These are phyloP conservation scores for Zygosaccharomyces rouxii DNA, from an alignment of 805 yeast species.

Conservation along the genomic window DNA sequence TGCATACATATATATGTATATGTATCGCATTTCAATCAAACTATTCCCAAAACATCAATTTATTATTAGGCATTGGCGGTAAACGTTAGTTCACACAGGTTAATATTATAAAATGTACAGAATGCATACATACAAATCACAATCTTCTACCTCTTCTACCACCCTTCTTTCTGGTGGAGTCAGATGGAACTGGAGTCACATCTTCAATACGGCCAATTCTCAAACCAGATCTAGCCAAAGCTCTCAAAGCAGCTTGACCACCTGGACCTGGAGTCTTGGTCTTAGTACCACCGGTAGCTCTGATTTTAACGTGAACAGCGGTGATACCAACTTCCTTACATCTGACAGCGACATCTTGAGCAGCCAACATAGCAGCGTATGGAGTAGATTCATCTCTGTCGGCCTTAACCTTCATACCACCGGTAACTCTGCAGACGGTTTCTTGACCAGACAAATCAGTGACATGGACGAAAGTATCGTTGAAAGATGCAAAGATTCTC, in stretches of 20 bases:
- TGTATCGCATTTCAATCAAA: too few species aligned
- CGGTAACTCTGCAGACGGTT: constrained; percentile 99
- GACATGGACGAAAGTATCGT: constrained; percentile 99
- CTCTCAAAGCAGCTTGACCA: constrained; percentile 99
- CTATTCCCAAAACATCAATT: background rate
- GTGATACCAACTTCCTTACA: constrained; percentile 99
- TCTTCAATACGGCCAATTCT: constrained; percentile 99
- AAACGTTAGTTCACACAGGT: background rate
- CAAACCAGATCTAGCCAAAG: constrained; percentile 99
- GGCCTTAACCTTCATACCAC: constrained; percentile 99
- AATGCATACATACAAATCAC: constrained; percentile 36
- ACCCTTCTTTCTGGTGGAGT: constrained; percentile 99
- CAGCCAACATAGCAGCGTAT: constrained; percentile 99
- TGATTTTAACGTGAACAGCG: constrained; percentile 98
- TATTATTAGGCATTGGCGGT: background rate
- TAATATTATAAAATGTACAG: constrained; percentile 4
- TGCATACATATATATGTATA: too few species aligned
- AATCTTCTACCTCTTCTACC: constrained; percentile 99
- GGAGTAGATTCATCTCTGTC: constrained; percentile 99
- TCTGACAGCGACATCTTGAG: constrained; percentile 98
- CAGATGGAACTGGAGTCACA: constrained; percentile 99
- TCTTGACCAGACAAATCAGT: constrained; percentile 99
- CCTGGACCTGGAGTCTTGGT: constrained; percentile 99
- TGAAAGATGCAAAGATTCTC: constrained; percentile 98
- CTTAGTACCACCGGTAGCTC: constrained; percentile 99